These are phyloP conservation scores for Physcomitrium patens DNA, from an alignment of 225 moss, liverwort and hornwort genomes.

Conservation along the genomic window DNA sequence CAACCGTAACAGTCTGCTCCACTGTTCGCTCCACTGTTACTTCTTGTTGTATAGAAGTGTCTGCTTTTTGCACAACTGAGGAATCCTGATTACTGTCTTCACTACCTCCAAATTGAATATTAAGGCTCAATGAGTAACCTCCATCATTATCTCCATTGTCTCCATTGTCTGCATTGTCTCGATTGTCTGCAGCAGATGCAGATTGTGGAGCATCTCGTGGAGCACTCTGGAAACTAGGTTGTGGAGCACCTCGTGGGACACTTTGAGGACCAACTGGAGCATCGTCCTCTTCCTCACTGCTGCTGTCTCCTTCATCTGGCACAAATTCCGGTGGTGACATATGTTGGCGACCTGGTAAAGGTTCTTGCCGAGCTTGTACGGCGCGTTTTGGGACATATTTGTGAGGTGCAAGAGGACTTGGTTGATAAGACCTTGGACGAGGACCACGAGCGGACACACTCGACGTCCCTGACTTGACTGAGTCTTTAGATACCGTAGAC, in stretches of 20 bases:
- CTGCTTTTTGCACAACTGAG: slow-evolving; percentile 11
- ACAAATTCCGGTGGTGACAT: slow-evolving; percentile 3
- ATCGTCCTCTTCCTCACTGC: slow-evolving; percentile 29
- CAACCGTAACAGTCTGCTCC: slow-evolving; percentile 27
- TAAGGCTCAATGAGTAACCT: slow-evolving; percentile 10
- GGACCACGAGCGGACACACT: slow-evolving; percentile 25
- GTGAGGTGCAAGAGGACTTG: slow-evolving; percentile 11
- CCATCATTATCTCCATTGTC: slow-evolving; percentile 16
- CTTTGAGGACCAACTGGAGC: background rate
- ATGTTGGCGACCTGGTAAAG: background rate
- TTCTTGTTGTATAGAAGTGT: background rate
- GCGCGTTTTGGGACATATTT: background rate
- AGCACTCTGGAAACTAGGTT: background rate
- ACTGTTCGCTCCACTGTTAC: slow-evolving; percentile 28
- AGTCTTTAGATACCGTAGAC: slow-evolving; percentile 31
- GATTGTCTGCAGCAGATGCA: background rate
- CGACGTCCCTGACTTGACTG: slow-evolving; percentile 26
- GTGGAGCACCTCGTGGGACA: slow-evolving; percentile 13
- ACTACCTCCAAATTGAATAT: slow-evolving; percentile 17
- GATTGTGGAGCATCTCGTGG: background rate
- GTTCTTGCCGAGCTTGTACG: background rate
- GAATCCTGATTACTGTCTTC: slow-evolving; percentile 5
- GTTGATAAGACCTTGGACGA: slow-evolving; percentile 15
- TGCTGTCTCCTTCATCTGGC: slow-evolving; percentile 5
- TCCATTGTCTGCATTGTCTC: slow-evolving; percentile 10